Conservation (phyloP, 2,329 filamentous ascomycete genomes). For the Penicillium nordicum region DNA sequence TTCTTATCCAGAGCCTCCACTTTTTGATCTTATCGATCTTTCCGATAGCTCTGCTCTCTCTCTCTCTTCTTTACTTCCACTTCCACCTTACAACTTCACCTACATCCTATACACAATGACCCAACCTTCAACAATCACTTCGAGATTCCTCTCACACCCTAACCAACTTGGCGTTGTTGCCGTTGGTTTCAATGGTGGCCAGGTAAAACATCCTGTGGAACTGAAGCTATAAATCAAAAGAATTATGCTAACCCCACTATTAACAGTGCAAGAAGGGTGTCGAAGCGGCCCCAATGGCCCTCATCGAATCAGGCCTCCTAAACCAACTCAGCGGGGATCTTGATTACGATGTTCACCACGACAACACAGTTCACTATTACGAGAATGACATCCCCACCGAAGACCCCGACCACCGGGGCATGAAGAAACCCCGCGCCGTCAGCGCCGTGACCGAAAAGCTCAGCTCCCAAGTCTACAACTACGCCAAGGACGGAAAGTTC, state of each 20-base stretch:
- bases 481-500: slow-evolving; percentile 77
- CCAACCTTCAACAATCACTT: slow-evolving; percentile 55
- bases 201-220: slow-evolving; percentile 56
- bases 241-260: not conserved
- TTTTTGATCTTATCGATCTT: slow-evolving; percentile 22
- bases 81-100: not conserved
- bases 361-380: slow-evolving; percentile 79
- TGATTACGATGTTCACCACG: slow-evolving; percentile 81
- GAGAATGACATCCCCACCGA: slow-evolving; percentile 63
- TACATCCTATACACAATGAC: slow-evolving; percentile 44
- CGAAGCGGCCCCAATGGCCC: slow-evolving; percentile 81
- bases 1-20: not conserved
- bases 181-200: slow-evolving; percentile 93
- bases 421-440: slow-evolving; percentile 90
- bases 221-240: not conserved
- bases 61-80: slow-evolving; percentile 8
- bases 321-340: slow-evolving; percentile 79
- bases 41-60: not conserved
- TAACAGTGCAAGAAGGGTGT: slow-evolving; percentile 81
- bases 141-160: slow-evolving; percentile 75
- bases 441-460: slow-evolving; percentile 80
- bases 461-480: slow-evolving; percentile 78
- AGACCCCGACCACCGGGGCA: slow-evolving; percentile 79
- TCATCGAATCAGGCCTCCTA: slow-evolving; percentile 85
- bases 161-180: slow-evolving; percentile 87